These are phyloP conservation scores for Amanita molliuscula DNA, from an alignment of 768 basidiomycete species.

Conservation along the genomic window DNA sequence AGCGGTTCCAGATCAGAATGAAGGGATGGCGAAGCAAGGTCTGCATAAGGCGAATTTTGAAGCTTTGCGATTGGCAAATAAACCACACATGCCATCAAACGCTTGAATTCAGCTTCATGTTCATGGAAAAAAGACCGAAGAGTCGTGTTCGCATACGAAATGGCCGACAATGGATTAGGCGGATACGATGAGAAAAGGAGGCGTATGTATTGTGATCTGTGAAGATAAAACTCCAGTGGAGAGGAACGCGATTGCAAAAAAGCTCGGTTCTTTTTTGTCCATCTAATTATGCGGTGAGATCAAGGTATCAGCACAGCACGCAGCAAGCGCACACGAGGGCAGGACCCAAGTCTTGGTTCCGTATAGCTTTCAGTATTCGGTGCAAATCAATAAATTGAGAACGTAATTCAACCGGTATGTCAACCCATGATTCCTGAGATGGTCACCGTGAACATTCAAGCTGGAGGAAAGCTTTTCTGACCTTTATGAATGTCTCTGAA, in stretches of 20 bases:
- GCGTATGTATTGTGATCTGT: constrained; percentile 83
- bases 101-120: constrained; percentile 53
- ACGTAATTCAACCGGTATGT: constrained; percentile 40
- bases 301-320: background rate
- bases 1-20: constrained; percentile 73
- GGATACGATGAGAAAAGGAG: constrained; percentile 58
- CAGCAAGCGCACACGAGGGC: constrained; percentile 55
- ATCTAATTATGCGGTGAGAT: constrained; percentile 35
- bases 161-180: constrained; percentile 45
- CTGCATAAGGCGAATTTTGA: constrained; percentile 62
- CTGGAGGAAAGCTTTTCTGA: constrained; percentile 20
- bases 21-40: constrained; percentile 59
- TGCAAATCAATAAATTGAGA: constrained; percentile 62
- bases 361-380: constrained; percentile 57
- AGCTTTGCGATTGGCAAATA: constrained; percentile 65
- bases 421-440: constrained; percentile 54
- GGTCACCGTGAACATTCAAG: background rate
- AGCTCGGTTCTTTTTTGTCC: constrained; percentile 56
- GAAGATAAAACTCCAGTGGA: constrained; percentile 80
- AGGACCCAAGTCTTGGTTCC: constrained; percentile 54
- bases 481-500: constrained; percentile 66
- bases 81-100: constrained; percentile 58
- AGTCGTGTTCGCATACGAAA: constrained; percentile 64
- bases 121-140: constrained; percentile 54
- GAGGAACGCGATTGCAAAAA: constrained; percentile 68